Evolutionary conservation across 2,329 filamentous ascomycete species (phyloP), one percentile per base, ranked within the genome.

Genomic region (Fusarium mundagurra): DNA sequence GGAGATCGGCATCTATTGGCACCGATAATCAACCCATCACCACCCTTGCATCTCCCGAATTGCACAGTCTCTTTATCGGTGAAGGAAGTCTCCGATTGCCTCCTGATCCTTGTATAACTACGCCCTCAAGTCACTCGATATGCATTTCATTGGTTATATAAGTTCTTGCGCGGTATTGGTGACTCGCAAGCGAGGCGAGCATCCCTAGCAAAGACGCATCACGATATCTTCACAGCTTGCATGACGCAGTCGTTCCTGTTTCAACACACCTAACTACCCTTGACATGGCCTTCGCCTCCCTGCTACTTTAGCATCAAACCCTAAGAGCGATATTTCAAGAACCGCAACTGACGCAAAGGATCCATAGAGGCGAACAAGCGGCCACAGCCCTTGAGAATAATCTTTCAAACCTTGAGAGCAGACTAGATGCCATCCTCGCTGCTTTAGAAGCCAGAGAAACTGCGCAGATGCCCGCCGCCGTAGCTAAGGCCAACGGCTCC

Each of bases 391-490:
- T 91, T 24, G 89, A 91, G 77, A 82, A 85, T 5, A 87, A 87
- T 72, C 83, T 91, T 57, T 83, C 84, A 14, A 85, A 77, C 39
- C 83, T 91, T 27, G 88, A 90, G 80, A 83, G 81, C 76, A 89
- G 86, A 77, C 84, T 91, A n/a, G 88, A 90, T 69, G 84, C 84
- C 67, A 82, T 91, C 29, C 83, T 91, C 29, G 86, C 85, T 22
- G 84, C 85, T 31, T 81, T 89, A 55, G 88, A 87, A 64, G 77
- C 66, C 17, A 71, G 61, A 33, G 67, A 68, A 20, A 50, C 57
- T 20, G 36, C 54, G 16, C 67, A 68, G 48, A 24, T 60, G 65
- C 18, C 54, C 33, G 17, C 54, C 51, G 63, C 38, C 38, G 31
- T 22, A 38, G 34, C 55, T 36, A 66, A 50, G 20, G 39, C 22